Conservation (phyloP, 345 rosid genomes). For the Pseudoturritis turrita region DNA sequence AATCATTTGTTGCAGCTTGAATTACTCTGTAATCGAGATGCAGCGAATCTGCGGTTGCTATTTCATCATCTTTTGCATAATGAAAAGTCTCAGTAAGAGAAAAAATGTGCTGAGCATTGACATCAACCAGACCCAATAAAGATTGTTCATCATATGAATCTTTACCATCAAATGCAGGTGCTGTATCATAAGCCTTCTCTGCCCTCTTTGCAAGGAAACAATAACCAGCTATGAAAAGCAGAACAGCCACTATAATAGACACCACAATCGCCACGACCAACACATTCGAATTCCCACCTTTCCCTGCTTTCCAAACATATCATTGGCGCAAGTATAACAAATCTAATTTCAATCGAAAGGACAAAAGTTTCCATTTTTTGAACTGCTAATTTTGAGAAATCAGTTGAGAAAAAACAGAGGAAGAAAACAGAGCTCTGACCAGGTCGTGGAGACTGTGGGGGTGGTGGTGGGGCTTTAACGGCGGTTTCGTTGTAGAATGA, state of each 20-base stretch:
- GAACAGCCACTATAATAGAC: slow-evolving; percentile 12
- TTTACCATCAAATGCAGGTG: slow-evolving; percentile 36
- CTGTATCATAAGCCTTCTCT: slow-evolving; percentile 10
- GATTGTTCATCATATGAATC: neutral
- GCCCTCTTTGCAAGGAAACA: slow-evolving; percentile 33
- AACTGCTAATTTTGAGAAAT: neutral
- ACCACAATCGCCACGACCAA: slow-evolving; percentile 38
- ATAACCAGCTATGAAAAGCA: slow-evolving; percentile 33
- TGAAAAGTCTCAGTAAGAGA: neutral
- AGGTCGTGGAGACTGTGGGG: too few species aligned
- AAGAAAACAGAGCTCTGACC: too few species aligned
- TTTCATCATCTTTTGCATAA: slow-evolving; percentile 33
- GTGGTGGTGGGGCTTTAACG: too few species aligned
- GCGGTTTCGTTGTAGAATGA: too few species aligned
- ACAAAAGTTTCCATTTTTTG: neutral
- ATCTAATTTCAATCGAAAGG: neutral
- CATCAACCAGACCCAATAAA: neutral
- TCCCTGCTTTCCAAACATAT: slow-evolving; percentile 27
- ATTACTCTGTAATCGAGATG: slow-evolving; percentile 41
- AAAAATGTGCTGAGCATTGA: neutral
- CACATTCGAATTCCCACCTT: slow-evolving; percentile 11
- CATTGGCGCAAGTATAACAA: neutral
- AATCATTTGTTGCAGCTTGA: slow-evolving; percentile 44
- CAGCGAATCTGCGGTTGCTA: slow-evolving; percentile 37
- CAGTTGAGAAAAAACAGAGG: too few species aligned